Conservation (phyloP, 2,329 filamentous ascomycete genomes). For the Penicillium rolfsii region DNA sequence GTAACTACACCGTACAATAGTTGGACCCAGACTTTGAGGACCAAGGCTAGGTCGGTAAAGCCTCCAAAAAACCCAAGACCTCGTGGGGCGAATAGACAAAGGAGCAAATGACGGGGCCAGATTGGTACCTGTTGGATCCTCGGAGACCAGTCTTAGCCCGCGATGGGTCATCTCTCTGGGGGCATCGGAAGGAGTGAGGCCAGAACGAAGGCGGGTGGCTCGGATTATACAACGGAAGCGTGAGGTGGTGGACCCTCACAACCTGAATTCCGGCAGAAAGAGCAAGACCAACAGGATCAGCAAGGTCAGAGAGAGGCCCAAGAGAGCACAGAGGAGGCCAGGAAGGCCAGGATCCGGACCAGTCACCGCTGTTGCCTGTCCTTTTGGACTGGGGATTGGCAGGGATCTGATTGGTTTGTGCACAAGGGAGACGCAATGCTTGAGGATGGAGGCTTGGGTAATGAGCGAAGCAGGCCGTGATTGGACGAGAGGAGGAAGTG, state of each 20-base stretch:
- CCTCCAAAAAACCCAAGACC: not conserved
- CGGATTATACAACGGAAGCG: constrained; percentile 28
- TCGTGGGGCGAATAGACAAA: constrained; percentile 1
- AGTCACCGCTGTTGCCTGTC: constrained; percentile 11
- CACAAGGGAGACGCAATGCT: not conserved
- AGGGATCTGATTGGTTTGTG: not conserved
- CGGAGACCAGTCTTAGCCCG: not conserved
- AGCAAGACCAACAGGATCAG: not conserved
- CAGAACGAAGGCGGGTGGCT: constrained; percentile 23
- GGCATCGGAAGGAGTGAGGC: not conserved
- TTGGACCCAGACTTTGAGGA: not conserved
- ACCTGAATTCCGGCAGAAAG: constrained; percentile 23
- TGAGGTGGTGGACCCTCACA: constrained; percentile 26
- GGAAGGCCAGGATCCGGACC: constrained; percentile 12
- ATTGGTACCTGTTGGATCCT: constrained; percentile 3
- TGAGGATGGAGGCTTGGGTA: not conserved
- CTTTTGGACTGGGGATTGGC: not conserved
- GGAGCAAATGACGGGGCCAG: not conserved
- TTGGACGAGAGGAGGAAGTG: not conserved
- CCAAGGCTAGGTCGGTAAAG: not conserved
- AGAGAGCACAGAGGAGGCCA: not conserved
- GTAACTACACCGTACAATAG: not conserved
- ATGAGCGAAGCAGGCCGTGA: not conserved
- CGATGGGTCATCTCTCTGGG: not conserved
- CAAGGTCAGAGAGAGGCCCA: not conserved